Conservation (phyloP, 129 eudicot species). For the Oenanthe sinensis region DNA sequence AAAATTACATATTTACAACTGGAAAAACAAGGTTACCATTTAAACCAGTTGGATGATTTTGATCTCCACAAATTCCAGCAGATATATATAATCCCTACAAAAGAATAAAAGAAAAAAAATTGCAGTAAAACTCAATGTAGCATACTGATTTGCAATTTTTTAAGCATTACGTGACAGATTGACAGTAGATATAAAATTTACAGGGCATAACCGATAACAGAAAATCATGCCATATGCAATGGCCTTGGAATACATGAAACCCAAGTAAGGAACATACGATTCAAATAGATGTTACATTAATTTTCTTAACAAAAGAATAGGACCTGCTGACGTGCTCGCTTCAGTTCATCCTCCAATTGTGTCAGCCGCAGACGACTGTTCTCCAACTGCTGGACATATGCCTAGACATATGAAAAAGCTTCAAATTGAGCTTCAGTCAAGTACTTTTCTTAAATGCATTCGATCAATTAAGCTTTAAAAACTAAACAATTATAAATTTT, state of each 20-base stretch:
- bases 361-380: constrained; percentile 67
- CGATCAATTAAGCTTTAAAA: neutral
- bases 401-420: constrained; percentile 33
- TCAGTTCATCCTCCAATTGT: constrained; percentile 78
- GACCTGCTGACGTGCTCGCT: constrained; percentile 84
- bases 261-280: neutral
- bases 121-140: neutral
- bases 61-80: constrained; percentile 50
- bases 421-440: neutral
- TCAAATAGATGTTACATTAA: neutral
- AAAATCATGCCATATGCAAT: neutral
- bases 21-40: constrained; percentile 29
- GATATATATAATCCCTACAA: constrained; percentile 44
- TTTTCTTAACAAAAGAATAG: neutral
- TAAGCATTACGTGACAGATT: neutral
- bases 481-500: neutral
- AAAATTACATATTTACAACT: neutral
- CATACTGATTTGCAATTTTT: neutral
- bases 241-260: too few relatives aligned
- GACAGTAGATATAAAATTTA: neutral
- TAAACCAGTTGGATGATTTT: constrained; percentile 28
- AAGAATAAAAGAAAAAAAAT: neutral
- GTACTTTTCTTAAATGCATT: neutral
- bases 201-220: neutral
- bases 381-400: constrained; percentile 97